Conservation (phyloP, 495 filamentous ascomycete species). For the Penicillium roqueforti region DNA sequence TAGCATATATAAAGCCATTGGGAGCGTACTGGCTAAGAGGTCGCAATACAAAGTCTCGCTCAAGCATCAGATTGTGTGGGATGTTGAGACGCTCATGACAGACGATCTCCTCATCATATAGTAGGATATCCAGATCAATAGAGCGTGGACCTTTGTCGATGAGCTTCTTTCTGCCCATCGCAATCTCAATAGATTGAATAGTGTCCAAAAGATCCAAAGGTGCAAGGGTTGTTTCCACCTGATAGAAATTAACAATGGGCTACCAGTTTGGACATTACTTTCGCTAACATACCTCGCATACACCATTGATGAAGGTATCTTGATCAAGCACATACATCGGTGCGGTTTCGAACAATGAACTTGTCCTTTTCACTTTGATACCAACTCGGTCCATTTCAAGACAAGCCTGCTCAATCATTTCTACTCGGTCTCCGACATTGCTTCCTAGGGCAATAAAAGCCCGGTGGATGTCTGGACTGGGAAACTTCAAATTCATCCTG, state of each 20-base stretch:
- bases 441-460: slow-evolving; percentile 89
- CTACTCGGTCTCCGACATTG: slow-evolving; percentile 83
- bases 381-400: slow-evolving; percentile 63
- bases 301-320: slow-evolving; percentile 84
- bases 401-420: slow-evolving; percentile 78
- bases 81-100: slow-evolving; percentile 69
- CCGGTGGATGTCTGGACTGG: slow-evolving; percentile 34
- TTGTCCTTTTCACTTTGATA: slow-evolving; percentile 75
- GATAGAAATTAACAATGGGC: slow-evolving; percentile 4
- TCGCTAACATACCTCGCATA: slow-evolving; percentile 66
- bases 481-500: slow-evolving; percentile 23
- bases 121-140: slow-evolving; percentile 90
- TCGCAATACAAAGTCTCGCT: slow-evolving; percentile 88
- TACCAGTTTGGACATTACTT: background rate
- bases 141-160: slow-evolving; percentile 91
- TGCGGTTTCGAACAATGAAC: slow-evolving; percentile 86
- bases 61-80: slow-evolving; percentile 80
- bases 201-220: slow-evolving; percentile 72
- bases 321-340: slow-evolving; percentile 96
- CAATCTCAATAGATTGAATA: slow-evolving; percentile 77
- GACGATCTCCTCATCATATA: slow-evolving; percentile 70
- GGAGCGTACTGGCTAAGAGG: slow-evolving; percentile 74
- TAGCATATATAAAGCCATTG: background rate
- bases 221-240: slow-evolving; percentile 78
- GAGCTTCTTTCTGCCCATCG: slow-evolving; percentile 72